Evolutionary conservation across 164 flowering plant genomes (phyloP).

Genomic region (Sedum album): DNA sequence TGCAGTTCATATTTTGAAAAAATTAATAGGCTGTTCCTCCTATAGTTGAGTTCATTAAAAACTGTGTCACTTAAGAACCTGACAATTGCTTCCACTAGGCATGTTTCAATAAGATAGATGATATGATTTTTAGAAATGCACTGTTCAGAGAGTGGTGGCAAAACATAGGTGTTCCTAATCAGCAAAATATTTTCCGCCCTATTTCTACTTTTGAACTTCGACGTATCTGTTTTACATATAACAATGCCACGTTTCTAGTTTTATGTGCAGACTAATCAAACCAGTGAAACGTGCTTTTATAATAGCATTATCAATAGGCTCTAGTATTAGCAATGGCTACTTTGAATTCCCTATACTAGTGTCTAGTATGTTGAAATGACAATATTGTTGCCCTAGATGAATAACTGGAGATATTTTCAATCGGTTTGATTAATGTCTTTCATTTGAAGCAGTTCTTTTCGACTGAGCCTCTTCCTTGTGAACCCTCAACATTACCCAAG

Average conservation of each 20-base stretch:
- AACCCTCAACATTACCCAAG: slow-evolving; percentile 78
- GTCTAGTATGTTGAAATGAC: background rate
- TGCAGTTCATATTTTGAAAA: background rate
- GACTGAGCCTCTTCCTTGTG: slow-evolving; percentile 74
- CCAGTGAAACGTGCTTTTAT: background rate
- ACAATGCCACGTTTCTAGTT: background rate
- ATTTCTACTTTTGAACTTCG: background rate
- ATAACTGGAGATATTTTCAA: background rate
- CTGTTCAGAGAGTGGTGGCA: background rate
- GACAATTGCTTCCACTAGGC: background rate
- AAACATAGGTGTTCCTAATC: background rate
- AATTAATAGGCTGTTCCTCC: background rate
- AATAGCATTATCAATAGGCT: background rate
- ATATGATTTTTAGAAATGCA: background rate
- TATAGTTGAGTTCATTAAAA: background rate
- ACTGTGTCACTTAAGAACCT: background rate
- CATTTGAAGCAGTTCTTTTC: slow-evolving; percentile 50
- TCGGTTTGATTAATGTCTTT: background rate
- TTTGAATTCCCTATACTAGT: background rate
- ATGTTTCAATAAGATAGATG: background rate
- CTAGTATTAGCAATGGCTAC: background rate
- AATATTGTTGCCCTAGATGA: background rate
- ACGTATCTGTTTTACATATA: too few relatives aligned
- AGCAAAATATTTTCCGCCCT: background rate
- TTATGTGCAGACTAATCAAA: background rate